Base-by-base conservation (phyloP, 2,329 filamentous ascomycete genomes). In the Aspergillus ustus region DNA sequence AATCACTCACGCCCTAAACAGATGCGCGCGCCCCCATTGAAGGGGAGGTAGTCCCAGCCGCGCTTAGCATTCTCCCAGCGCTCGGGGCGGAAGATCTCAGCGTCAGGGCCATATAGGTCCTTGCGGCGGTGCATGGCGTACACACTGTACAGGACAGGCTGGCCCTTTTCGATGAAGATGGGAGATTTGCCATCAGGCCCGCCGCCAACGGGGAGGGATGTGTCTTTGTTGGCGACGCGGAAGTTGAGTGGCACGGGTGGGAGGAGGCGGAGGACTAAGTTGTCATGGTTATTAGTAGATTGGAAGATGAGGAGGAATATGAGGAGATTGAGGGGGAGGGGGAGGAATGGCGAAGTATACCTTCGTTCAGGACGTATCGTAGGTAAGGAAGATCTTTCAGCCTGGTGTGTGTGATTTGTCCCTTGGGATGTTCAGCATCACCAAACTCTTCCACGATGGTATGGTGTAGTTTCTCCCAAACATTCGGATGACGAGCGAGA, bases 111-210 rank as follows among this genome's bases (percentile, higher is more conserved):
- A 64, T 76, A 83, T 56, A 78, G 69, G 50, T 83, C 81, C 3
- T 71, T 74, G 17, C 89, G 85, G 4, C 91, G 86, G 72, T 94
- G 91, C 90, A 95, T 91, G 6, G 86, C 78, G 53, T 91, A 84
- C 0, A 90, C 83, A 44, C 83, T 87, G 80, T 92, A 95, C 57
- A 77, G 82, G 66, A 94, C 79, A 8, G 84, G 75, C 0, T 86
- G 87, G 67, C 88, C 86, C 73, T 91, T 90, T 54, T 84, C 82
- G 4, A 92, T 77, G 57, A 87, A 85, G 2, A 94, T 69, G 0
- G 90, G 90, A 48, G 83, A 79, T 6, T 77, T 77, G 17, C 77
- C 65, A 72, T 90, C 85, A 0, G 84, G 81, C 0, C 90, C 90
- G 58, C 89, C 89, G 60, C 90, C 78, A 6, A 71, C 61, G 2